Conservation (phyloP, 306 rosid species). For the Acacia melanoxylon region DNA sequence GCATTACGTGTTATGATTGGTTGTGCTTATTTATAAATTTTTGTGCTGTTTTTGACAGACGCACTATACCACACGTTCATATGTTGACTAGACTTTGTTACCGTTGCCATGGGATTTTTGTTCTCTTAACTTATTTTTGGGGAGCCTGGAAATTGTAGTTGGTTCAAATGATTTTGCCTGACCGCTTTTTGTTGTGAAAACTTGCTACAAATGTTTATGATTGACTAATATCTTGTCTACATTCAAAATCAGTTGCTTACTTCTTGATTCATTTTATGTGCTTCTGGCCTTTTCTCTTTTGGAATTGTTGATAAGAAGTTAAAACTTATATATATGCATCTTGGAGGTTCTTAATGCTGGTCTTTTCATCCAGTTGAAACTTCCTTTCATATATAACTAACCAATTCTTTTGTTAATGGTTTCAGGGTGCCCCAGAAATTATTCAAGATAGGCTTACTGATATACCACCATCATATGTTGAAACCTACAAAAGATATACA, state of each 20-base stretch:
- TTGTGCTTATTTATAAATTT: constrained; percentile 9
- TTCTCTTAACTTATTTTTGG: background rate
- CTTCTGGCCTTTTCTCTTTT: background rate
- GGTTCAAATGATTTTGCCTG: constrained; percentile 10
- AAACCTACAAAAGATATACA: constrained; percentile 84
- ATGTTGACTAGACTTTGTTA: background rate
- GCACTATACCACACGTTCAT: background rate
- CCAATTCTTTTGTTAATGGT: constrained; percentile 5
- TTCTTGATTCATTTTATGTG: background rate
- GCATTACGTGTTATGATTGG: background rate
- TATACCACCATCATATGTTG: constrained; percentile 75
- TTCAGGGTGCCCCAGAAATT: constrained; percentile 99
- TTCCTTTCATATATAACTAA: constrained; percentile 4
- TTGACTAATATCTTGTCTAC: background rate
- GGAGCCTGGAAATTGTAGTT: background rate
- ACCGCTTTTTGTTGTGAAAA: background rate
- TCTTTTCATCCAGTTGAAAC: constrained; percentile 8
- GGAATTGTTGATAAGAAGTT: background rate
- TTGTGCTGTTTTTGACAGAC: background rate
- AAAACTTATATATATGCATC: background rate
- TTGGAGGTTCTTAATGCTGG: constrained; percentile 3
- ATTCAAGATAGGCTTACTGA: constrained; percentile 86
- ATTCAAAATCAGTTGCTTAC: background rate
- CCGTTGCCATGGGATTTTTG: background rate
- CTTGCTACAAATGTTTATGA: background rate